Evolutionary conservation across 2,329 filamentous ascomycete species (phyloP).

Genomic region (Fusarium camptoceras): DNA sequence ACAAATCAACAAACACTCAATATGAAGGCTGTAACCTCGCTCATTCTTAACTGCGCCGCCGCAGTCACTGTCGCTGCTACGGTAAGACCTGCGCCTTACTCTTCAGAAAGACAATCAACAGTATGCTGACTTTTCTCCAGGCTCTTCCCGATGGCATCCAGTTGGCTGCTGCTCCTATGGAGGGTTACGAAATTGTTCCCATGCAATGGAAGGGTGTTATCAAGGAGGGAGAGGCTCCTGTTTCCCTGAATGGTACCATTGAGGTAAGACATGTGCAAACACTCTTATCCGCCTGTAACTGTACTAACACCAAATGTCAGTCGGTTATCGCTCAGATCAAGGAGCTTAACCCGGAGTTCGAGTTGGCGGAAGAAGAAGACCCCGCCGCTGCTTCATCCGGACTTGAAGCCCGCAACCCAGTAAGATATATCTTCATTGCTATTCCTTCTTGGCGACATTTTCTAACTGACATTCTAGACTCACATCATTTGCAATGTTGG

Average conservation of each 20-base stretch:
- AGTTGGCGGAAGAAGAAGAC: neutral
- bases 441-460: neutral
- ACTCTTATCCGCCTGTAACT: neutral
- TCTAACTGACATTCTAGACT: neutral
- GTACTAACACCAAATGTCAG: neutral
- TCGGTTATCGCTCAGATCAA: neutral
- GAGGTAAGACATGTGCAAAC: neutral
- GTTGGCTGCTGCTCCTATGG: neutral
- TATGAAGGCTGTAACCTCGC: neutral
- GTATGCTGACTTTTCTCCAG: neutral
- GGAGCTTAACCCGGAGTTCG: neutral
- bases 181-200: neutral
- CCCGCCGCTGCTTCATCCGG: neutral
- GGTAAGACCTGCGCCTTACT: neutral
- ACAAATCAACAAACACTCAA: neutral
- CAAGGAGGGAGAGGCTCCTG: neutral
- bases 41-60: neutral
- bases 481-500: neutral
- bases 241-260: neutral
- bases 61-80: neutral
- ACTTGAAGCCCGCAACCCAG: neutral
- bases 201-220: neutral
- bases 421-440: neutral
- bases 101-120: neutral
- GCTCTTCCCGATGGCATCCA: neutral